Conservation (phyloP, 305 asterid genomes). For the Rubia occidens region DNA sequence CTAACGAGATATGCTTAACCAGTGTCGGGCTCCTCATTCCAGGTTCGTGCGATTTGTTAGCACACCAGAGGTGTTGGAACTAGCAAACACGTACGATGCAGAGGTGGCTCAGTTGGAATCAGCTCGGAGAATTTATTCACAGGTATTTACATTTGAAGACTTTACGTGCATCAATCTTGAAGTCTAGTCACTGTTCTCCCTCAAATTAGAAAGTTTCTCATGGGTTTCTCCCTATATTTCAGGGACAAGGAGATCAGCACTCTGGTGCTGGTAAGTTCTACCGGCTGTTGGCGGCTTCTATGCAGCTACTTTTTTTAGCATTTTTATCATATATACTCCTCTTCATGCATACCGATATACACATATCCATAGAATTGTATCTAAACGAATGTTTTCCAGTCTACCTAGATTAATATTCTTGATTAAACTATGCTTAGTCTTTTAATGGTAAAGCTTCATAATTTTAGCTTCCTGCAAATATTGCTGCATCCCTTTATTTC, state of each 20-base stretch:
- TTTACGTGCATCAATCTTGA: slow-evolving; percentile 11
- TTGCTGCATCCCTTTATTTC: not conserved
- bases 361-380: not conserved
- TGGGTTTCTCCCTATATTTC: slow-evolving; percentile 32
- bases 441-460: not conserved
- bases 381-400: not conserved
- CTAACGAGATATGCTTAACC: slow-evolving; percentile 12
- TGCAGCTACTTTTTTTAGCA: not conserved
- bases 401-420: not conserved
- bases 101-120: slow-evolving; percentile 95
- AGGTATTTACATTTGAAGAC: slow-evolving; percentile 33
- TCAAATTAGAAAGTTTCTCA: slow-evolving; percentile 16
- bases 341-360: not conserved
- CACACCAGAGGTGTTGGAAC: slow-evolving; percentile 83
- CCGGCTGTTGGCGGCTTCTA: not conserved
- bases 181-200: slow-evolving; percentile 13
- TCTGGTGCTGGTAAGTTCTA: slow-evolving; percentile 39
- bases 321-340: not conserved
- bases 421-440: not conserved
- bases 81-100: slow-evolving; percentile 62
- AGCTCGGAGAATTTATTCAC: slow-evolving; percentile 72
- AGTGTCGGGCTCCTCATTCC: slow-evolving; percentile 15
- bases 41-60: slow-evolving; percentile 93
- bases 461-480: not conserved
- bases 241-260: slow-evolving; percentile 65